phyloP scores from a whole-genome alignment of 192 early-diverging fungal species.

The Allomyces arbusculus region DNA sequence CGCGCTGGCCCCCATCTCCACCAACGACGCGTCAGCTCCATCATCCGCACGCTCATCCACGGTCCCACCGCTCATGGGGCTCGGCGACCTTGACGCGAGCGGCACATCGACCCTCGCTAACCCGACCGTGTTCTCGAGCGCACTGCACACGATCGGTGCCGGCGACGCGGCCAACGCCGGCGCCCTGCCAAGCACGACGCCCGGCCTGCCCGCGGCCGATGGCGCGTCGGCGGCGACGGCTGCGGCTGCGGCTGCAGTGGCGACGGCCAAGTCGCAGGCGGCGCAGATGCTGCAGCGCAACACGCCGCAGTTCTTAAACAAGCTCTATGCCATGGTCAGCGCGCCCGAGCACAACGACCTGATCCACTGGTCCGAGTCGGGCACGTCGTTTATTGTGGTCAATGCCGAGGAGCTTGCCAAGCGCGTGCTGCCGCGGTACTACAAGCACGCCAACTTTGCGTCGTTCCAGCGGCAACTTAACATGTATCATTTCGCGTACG shows the following conservation, averaged over 20 bases:
- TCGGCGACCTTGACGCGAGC: neutral
- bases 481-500: constrained; percentile 16
- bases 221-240: neutral
- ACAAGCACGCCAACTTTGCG: constrained; percentile 43
- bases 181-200: neutral
- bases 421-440: constrained; percentile 29
- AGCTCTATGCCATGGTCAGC: constrained; percentile 87
- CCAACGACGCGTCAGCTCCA: too few relatives aligned
- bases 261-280: neutral
- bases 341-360: constrained; percentile 62
- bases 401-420: constrained; percentile 32
- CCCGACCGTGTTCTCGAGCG: neutral
- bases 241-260: neutral
- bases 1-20: too few relatives aligned
- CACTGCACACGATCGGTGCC: neutral
- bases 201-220: neutral
- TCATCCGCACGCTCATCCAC: too few relatives aligned
- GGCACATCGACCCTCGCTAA: neutral
- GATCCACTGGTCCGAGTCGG: constrained; percentile 76
- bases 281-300: neutral
- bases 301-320: constrained; percentile 71
- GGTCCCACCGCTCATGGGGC: neutral
- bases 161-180: neutral
- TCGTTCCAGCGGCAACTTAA: constrained; percentile 37
- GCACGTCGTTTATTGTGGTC: constrained; percentile 61